Evolutionary conservation across 441 rosid genomes (phyloP).

Genomic region (Euphorbia celastroides): DNA sequence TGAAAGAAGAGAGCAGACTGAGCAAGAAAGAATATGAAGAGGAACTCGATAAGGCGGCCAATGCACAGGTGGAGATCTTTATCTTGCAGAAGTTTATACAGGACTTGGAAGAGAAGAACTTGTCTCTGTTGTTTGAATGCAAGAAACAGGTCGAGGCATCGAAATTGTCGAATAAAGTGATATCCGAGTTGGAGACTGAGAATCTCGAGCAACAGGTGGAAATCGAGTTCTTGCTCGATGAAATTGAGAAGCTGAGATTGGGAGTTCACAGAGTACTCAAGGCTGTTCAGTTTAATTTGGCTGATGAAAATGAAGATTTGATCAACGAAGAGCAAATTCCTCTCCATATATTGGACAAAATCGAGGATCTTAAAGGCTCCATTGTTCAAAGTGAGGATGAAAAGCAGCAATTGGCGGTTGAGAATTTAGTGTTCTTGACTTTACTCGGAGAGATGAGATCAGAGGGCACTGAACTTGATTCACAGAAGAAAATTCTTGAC

Average conservation of each 20-base stretch:
- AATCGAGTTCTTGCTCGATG: constrained; percentile 52
- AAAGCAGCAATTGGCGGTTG: constrained; percentile 54
- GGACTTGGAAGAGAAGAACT: constrained; percentile 68
- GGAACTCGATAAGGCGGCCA: constrained; percentile 52
- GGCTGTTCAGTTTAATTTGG: constrained; percentile 40
- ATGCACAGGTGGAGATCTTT: constrained; percentile 62
- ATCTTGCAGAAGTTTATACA: constrained; percentile 69
- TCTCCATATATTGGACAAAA: constrained; percentile 40
- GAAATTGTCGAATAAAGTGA: constrained; percentile 50
- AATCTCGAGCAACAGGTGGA: constrained; percentile 61
- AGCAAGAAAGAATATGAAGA: constrained; percentile 74
- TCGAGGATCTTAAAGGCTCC: constrained; percentile 59
- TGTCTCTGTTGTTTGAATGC: constrained; percentile 51
- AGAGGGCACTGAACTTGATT: constrained; percentile 48
- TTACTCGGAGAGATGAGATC: constrained; percentile 44
- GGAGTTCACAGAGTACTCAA: constrained; percentile 52
- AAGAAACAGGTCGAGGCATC: constrained; percentile 56
- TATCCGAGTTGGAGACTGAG: constrained; percentile 55
- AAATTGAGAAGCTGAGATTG: constrained; percentile 45
- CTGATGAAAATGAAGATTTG: constrained; percentile 39
- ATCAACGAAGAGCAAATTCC: constrained; percentile 52
- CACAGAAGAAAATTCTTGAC: constrained; percentile 40
- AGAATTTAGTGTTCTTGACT: constrained; percentile 44
- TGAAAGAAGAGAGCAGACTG: constrained; percentile 62
- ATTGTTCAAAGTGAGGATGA: constrained; percentile 50